phyloP scores from a whole-genome alignment of 345 rosid genomes.

The Pistacia vera region DNA sequence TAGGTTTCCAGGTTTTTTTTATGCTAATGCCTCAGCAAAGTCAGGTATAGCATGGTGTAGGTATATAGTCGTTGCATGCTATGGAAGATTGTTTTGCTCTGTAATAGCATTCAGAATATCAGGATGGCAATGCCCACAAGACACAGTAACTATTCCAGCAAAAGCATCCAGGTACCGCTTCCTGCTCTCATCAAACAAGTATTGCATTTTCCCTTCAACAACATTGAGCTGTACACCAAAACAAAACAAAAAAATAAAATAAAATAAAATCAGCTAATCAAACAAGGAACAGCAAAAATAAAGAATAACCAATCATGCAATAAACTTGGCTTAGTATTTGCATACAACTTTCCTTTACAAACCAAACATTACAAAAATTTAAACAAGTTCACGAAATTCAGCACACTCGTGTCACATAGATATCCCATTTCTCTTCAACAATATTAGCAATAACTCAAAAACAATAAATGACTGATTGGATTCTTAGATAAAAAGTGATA shows the following conservation, averaged over 20 bases:
- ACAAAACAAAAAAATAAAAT: no score
- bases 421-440: no score
- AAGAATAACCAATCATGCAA: neutral
- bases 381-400: no score
- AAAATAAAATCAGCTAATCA: neutral
- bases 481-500: no score
- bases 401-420: no score
- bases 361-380: no score
- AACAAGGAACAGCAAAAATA: neutral
- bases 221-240: slow-evolving; percentile 62
- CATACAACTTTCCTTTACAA: neutral
- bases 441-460: no score
- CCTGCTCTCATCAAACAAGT: slow-evolving; percentile 84
- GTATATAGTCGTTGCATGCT: slow-evolving; percentile 89
- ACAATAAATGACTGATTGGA: no score
- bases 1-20: slow-evolving; percentile 86
- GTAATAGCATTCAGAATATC: slow-evolving; percentile 62
- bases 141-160: slow-evolving; percentile 92
- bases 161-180: slow-evolving; percentile 80
- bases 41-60: slow-evolving; percentile 82
- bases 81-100: slow-evolving; percentile 86
- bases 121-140: slow-evolving; percentile 97
- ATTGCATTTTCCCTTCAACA: slow-evolving; percentile 98
- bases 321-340: neutral
- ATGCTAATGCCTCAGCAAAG: slow-evolving; percentile 89